Percentiles rank a stretch among this genome's conserved stretches.
phyloP scores from a whole-genome alignment of 2,329 filamentous ascomycete species.

The Aureobasidium pullulans region DNA sequence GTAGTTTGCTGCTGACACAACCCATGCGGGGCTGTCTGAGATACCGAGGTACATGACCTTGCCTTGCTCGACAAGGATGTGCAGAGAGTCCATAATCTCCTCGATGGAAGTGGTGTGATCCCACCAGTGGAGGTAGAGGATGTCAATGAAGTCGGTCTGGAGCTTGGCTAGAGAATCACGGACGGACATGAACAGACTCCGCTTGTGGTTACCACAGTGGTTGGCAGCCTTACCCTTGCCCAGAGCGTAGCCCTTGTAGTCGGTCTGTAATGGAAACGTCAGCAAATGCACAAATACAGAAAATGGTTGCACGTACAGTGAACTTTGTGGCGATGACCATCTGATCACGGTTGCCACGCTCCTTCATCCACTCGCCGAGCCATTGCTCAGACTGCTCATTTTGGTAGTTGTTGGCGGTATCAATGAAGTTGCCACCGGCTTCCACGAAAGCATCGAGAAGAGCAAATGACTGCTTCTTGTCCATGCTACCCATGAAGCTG shows the following conservation, averaged over 20 bases:
- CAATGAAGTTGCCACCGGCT: slow-evolving; percentile 30
- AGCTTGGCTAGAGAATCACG: slow-evolving; percentile 32
- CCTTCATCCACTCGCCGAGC: slow-evolving; percentile 40
- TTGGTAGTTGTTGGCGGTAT: slow-evolving; percentile 31
- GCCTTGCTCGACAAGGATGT: slow-evolving; percentile 28
- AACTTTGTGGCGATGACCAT: slow-evolving; percentile 52
- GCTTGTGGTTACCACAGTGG: slow-evolving; percentile 52
- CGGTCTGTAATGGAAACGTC: slow-evolving; percentile 12
- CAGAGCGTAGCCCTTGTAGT: slow-evolving; percentile 20
- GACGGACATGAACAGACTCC: slow-evolving; percentile 46
- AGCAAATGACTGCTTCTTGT: slow-evolving; percentile 26
- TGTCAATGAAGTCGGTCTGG: slow-evolving; percentile 18
- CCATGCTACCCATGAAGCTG: slow-evolving; percentile 21
- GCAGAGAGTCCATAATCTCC: slow-evolving; percentile 33
- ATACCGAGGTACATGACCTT: slow-evolving; percentile 35
- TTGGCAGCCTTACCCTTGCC: slow-evolving; percentile 32
- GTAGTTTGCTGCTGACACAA: slow-evolving; percentile 25
- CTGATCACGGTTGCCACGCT: slow-evolving; percentile 38
- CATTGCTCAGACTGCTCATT: slow-evolving; percentile 28
- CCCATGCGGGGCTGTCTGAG: slow-evolving; percentile 32
- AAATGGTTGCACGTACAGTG: slow-evolving; percentile 21
- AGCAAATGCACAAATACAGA: not conserved
- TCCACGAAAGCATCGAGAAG: slow-evolving; percentile 30
- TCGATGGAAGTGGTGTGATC: slow-evolving; percentile 43
- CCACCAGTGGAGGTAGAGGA: slow-evolving; percentile 26